Conservation (phyloP, 2,329 filamentous ascomycete species). For the Xylariales sp. region DNA sequence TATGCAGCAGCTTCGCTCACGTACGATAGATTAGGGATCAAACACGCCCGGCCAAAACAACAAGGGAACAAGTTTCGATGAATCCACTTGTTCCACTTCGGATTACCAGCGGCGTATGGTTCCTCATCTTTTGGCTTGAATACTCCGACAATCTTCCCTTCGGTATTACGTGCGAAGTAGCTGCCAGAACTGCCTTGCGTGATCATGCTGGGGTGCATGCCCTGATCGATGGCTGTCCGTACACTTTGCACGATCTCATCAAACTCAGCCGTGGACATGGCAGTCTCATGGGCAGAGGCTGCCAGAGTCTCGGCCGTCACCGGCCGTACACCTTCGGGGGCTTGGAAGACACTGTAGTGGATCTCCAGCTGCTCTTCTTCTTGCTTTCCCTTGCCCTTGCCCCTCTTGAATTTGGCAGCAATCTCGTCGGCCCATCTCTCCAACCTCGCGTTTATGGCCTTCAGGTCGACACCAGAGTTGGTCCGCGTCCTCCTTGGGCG, state of each 20-base stretch:
- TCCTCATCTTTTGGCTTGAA: constrained; percentile 99
- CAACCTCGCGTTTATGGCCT: constrained; percentile 92
- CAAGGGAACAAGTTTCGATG: constrained; percentile 96
- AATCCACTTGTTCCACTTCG: constrained; percentile 99
- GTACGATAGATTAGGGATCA: constrained; percentile 96
- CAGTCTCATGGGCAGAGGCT: constrained; percentile 46
- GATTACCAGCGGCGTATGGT: constrained; percentile 92
- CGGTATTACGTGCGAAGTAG: constrained; percentile 89
- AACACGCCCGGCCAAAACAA: constrained; percentile 89
- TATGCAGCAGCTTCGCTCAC: constrained; percentile 97
- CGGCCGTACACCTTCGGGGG: constrained; percentile 81
- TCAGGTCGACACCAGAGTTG: constrained; percentile 92
- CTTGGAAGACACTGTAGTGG: constrained; percentile 93
- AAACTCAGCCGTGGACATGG: constrained; percentile 76
- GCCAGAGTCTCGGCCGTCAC: constrained; percentile 71
- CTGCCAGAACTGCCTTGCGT: constrained; percentile 95
- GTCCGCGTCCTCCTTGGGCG: constrained; percentile 49
- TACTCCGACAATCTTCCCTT: constrained; percentile 92
- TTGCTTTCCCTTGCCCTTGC: constrained; percentile 64
- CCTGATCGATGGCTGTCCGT: constrained; percentile 81
- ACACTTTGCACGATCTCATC: constrained; percentile 88
- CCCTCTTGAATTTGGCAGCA: constrained; percentile 90
- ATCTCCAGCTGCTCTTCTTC: constrained; percentile 87
- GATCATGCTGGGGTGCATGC: constrained; percentile 91
- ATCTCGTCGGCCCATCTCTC: constrained; percentile 99